These are phyloP conservation scores for Parasitella parasitica DNA, from an alignment of 371 early-diverging fungal species.

Conservation along the genomic window DNA sequence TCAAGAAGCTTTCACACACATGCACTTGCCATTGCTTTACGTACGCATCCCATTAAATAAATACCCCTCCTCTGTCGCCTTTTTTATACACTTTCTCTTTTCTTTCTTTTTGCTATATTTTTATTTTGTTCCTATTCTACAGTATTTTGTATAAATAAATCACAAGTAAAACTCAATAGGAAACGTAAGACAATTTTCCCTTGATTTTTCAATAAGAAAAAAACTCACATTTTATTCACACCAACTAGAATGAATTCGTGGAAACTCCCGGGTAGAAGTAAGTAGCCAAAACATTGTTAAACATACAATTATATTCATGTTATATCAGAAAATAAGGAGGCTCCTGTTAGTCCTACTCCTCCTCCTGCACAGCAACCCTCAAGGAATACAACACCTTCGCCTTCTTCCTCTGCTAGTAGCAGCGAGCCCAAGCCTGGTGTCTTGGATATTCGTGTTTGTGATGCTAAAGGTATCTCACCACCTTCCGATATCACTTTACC, in stretches of 20 bases:
- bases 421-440: conserved; percentile 60
- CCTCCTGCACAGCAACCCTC: background rate
- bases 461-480: conserved; percentile 69
- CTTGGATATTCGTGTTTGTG: conserved; percentile 79
- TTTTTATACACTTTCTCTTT: background rate
- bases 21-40: background rate
- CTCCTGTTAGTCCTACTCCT: background rate
- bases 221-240: background rate
- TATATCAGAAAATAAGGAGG: background rate
- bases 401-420: background rate
- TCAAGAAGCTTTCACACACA: background rate
- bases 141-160: background rate
- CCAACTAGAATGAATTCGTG: background rate
- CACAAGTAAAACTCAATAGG: background rate
- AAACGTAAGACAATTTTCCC: background rate
- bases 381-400: background rate
- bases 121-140: background rate
- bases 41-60: background rate
- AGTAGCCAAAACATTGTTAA: background rate
- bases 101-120: background rate
- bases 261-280: background rate
- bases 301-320: background rate
- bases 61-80: background rate
- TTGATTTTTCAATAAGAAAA: background rate
- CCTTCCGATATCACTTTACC: conserved; percentile 34